A percentile compares a stretch with the other conserved stretches of the same genome.
These are phyloP conservation scores for Chaetomium fimeti DNA, from an alignment of 495 filamentous ascomycete species.

Conservation along the genomic window DNA sequence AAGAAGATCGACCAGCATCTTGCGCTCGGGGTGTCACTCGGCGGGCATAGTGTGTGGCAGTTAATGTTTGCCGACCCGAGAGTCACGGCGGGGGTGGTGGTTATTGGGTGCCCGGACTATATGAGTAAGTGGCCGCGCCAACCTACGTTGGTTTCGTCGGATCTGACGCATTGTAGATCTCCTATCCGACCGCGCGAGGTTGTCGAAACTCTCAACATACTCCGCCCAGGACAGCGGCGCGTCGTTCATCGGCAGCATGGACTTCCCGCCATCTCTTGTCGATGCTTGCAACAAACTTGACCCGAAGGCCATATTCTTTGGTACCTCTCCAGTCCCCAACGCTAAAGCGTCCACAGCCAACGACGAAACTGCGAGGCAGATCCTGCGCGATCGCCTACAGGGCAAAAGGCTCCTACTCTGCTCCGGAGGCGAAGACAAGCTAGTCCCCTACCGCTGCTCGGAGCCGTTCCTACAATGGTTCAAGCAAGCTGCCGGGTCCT, in stretches of 20 bases:
- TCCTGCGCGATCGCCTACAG: slow-evolving; percentile 53
- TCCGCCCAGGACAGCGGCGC: slow-evolving; percentile 51
- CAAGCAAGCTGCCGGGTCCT: slow-evolving; percentile 57
- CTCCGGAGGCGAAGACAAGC: slow-evolving; percentile 72
- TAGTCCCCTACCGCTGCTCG: slow-evolving; percentile 74
- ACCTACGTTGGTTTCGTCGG: neutral
- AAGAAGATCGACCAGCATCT: slow-evolving; percentile 65
- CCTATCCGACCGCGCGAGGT: slow-evolving; percentile 71
- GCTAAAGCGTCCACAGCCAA: neutral
- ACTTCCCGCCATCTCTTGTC: slow-evolving; percentile 69
- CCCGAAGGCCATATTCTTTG: slow-evolving; percentile 67
- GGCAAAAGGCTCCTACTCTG: slow-evolving; percentile 78
- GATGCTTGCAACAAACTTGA: slow-evolving; percentile 61
- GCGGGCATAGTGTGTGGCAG: slow-evolving; percentile 87
- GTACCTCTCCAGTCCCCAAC: slow-evolving; percentile 43
- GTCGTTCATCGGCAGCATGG: slow-evolving; percentile 68
- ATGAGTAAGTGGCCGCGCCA: slow-evolving; percentile 47
- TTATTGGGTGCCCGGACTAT: slow-evolving; percentile 91
- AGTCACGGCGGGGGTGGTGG: slow-evolving; percentile 68
- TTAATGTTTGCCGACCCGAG: slow-evolving; percentile 73
- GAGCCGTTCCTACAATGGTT: slow-evolving; percentile 71
- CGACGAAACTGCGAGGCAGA: slow-evolving; percentile 30
- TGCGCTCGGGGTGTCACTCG: slow-evolving; percentile 77
- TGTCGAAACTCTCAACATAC: slow-evolving; percentile 67
- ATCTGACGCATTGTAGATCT: slow-evolving; percentile 43